Evolutionary conservation across 2,329 filamentous ascomycete genomes (phyloP), one percentile per base, ranked within the genome.

Genomic region (Ophiosphaerella herpotricha): DNA sequence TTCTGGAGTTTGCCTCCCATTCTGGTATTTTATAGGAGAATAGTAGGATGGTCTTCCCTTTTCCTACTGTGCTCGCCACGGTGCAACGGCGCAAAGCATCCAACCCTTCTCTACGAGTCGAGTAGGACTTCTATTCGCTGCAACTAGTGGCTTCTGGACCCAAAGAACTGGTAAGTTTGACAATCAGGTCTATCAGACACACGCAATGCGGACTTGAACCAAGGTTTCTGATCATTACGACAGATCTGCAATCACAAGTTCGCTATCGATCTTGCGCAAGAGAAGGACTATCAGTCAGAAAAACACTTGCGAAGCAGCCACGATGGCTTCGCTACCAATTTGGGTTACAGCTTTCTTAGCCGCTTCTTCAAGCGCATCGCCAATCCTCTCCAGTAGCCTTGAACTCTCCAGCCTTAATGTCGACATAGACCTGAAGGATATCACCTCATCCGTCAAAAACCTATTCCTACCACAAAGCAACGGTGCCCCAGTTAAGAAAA

Each of bases 331-430:
- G 35, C 46, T 54, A 29, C 35, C 57, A 21, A 39, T 64, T 16
- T 67, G 58, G 63, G 29, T 68, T 32, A 50, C 63, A 21, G 54
- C 60, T 16, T 33, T 66, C 40, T 56, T 68, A 37, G 68, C 60
- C 29, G 54, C 54, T 23, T 56, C 57, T 7, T 40, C 63, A 9
- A 54, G 38, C 26, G 65, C 67, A 13, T 59, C 57, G 6, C 58
- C 66, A 21, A 43, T 65, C 11, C 39, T 64, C 5, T 46, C 51
- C 13, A 43, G 39, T 2, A 39, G 48, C 7, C 34, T 46, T 13
- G 39, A 45, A 5, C 9, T 54, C 14, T 39, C 44, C 21, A 40
- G 54, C 7, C 50, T 64, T 6, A 39, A 54, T 14, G 46, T 60
- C 8, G 55, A 66, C 11, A 46, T 61, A 13, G 57, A 63, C 23